Conservation (phyloP, 345 rosid species). For the Erucastrum elatum region DNA sequence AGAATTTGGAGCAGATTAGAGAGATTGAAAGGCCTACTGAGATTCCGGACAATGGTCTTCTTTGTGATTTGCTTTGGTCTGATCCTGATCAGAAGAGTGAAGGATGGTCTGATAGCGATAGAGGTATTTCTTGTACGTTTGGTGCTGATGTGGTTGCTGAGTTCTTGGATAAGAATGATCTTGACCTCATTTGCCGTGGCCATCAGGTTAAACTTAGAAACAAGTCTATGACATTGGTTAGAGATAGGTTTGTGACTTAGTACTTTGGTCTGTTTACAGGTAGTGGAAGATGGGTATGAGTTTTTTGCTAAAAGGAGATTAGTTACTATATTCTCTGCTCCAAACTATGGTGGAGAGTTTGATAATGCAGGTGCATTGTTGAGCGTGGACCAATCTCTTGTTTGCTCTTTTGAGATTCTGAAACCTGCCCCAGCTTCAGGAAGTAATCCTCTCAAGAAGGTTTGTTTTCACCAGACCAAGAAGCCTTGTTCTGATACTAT, state of each 20-base stretch:
- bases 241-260: not conserved
- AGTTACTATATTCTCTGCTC: conserved; percentile 96
- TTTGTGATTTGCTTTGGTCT: conserved; percentile 97
- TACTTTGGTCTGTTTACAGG: conserved; percentile 47
- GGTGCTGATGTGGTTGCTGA: conserved; percentile 82
- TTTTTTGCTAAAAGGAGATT: conserved; percentile 84
- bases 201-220: too few relatives aligned
- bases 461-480: conserved; percentile 32
- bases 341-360: conserved; percentile 99
- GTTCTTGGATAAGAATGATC: conserved; percentile 87
- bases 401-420: conserved; percentile 93
- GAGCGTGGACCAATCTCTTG: conserved; percentile 72
- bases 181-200: conserved; percentile 95
- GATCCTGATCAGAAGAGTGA: conserved; percentile 74
- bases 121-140: conserved; percentile 89
- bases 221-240: too few relatives aligned
- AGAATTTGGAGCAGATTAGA: conserved; percentile 67
- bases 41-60: conserved; percentile 91
- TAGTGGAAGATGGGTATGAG: conserved; percentile 98
- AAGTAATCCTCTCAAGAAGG: conserved; percentile 66
- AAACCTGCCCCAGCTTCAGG: conserved; percentile 64
- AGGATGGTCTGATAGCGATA: conserved; percentile 89
- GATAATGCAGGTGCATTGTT: conserved; percentile 92
- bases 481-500: not conserved
- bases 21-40: conserved; percentile 84